These are phyloP conservation scores for Phyllosticta paracitricarpa DNA, from an alignment of 2,329 filamentous ascomycete genomes.

Conservation along the genomic window DNA sequence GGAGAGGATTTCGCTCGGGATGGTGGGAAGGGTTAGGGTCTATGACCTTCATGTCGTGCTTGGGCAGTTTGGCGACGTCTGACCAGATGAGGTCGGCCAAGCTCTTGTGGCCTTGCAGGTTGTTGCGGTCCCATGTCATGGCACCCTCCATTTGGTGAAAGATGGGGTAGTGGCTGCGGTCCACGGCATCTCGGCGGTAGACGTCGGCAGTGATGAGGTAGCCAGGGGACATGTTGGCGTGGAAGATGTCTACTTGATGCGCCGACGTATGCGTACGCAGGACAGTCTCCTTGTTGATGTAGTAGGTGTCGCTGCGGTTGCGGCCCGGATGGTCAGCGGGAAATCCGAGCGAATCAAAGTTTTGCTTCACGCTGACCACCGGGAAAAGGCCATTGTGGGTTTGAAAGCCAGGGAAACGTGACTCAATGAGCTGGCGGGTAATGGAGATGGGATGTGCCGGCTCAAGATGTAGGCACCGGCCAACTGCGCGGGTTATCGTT, in stretches of 20 bases:
- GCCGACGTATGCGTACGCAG: constrained; percentile 90
- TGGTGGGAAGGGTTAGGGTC: constrained; percentile 75
- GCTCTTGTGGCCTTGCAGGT: constrained; percentile 34
- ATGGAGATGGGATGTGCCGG: constrained; percentile 83
- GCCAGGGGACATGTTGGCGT: constrained; percentile 60
- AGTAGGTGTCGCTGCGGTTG: constrained; percentile 86
- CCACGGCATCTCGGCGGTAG: constrained; percentile 88
- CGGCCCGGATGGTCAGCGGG: constrained; percentile 79
- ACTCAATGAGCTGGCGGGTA: constrained; percentile 86
- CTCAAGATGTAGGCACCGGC: constrained; percentile 78
- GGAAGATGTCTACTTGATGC: constrained; percentile 77
- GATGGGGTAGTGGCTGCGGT: constrained; percentile 88
- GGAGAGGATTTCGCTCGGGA: constrained; percentile 71
- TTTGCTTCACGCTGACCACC: constrained; percentile 73
- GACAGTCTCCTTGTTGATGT: constrained; percentile 74
- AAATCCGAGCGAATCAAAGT: constrained; percentile 96
- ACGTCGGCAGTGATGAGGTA: constrained; percentile 93
- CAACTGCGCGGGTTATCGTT: constrained; percentile 64
- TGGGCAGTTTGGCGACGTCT: constrained; percentile 62
- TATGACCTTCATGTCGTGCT: constrained; percentile 66
- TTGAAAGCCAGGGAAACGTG: constrained; percentile 68
- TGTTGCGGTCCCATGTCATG: constrained; percentile 69
- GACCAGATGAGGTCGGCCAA: constrained; percentile 50
- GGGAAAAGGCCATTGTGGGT: constrained; percentile 73
- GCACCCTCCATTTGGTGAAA: constrained; percentile 99